Evolutionary conservation across 768 basidiomycete genomes (phyloP).

Genomic region (Leccinum fibrillosum): DNA sequence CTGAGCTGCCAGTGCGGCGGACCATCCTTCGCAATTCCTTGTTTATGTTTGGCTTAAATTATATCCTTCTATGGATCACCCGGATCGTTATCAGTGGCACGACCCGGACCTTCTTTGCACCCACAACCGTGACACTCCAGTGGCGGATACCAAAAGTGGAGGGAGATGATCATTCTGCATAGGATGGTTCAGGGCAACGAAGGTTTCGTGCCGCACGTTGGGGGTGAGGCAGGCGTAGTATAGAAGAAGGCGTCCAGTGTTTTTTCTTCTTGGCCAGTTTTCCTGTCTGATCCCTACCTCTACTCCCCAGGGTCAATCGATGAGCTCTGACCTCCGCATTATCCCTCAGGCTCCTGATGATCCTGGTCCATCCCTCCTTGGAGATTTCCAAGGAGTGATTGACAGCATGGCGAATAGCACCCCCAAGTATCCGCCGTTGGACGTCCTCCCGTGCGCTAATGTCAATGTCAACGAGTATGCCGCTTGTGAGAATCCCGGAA

Average conservation of each 20-base stretch:
- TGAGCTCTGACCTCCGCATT: conserved; percentile 17
- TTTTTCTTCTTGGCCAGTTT: not conserved
- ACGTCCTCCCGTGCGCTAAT: conserved; percentile 37
- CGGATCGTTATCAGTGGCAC: not conserved
- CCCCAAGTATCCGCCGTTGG: conserved; percentile 24
- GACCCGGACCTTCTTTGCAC: not conserved
- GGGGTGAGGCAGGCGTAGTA: conserved; percentile 12
- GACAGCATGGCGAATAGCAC: conserved; percentile 1
- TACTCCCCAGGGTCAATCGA: not conserved
- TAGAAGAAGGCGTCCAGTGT: not conserved
- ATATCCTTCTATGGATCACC: not conserved
- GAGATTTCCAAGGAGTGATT: conserved; percentile 9
- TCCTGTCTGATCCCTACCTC: not conserved
- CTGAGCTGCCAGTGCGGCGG: no score
- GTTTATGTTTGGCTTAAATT: not conserved
- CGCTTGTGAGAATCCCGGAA: conserved; percentile 32
- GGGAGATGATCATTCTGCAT: conserved; percentile 13
- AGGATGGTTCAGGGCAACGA: not conserved
- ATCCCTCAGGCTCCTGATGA: conserved; percentile 14
- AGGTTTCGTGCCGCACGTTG: conserved; percentile 12
- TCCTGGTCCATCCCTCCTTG: conserved; percentile 6
- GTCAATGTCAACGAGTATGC: conserved; percentile 20
- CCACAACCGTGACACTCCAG: not conserved
- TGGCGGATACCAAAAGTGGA: conserved; percentile 7
- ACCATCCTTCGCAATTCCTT: not conserved